phyloP scores from a whole-genome alignment of 305 asterid genomes.

The Fraxinus baroniana region DNA sequence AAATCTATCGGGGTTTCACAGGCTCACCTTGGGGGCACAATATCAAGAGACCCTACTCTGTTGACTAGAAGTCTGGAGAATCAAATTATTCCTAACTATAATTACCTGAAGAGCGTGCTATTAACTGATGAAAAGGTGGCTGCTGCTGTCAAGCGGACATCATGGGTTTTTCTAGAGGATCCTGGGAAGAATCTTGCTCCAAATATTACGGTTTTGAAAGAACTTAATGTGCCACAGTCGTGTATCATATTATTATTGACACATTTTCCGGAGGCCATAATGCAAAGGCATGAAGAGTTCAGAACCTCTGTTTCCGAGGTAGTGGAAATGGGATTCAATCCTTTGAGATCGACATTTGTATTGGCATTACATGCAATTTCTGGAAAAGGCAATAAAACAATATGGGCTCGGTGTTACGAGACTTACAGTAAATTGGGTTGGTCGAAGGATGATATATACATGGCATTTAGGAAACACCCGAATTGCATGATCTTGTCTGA shows the following conservation, averaged over 20 bases:
- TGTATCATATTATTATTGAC: not conserved
- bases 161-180: conserved; percentile 14
- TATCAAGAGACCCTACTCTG: conserved; percentile 10
- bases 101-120: conserved; percentile 20
- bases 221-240: conserved; percentile 26
- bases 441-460: conserved; percentile 32
- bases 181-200: conserved; percentile 9
- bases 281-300: conserved; percentile 5
- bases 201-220: conserved; percentile 29
- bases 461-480: conserved; percentile 34
- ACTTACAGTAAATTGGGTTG: conserved; percentile 37
- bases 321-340: conserved; percentile 34
- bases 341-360: conserved; percentile 20
- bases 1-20: conserved; percentile 21
- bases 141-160: conserved; percentile 4
- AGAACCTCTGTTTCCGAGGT: conserved; percentile 21
- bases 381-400: conserved; percentile 10
- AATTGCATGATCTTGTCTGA: conserved; percentile 32
- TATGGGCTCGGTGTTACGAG: conserved; percentile 19
- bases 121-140: conserved; percentile 1
- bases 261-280: not conserved
- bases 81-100: conserved; percentile 17
- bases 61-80: conserved; percentile 21
- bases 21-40: not conserved
- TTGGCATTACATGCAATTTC: conserved; percentile 19